These are phyloP conservation scores for Sonneratia alba DNA, from an alignment of 345 rosid species.

Conservation along the genomic window DNA sequence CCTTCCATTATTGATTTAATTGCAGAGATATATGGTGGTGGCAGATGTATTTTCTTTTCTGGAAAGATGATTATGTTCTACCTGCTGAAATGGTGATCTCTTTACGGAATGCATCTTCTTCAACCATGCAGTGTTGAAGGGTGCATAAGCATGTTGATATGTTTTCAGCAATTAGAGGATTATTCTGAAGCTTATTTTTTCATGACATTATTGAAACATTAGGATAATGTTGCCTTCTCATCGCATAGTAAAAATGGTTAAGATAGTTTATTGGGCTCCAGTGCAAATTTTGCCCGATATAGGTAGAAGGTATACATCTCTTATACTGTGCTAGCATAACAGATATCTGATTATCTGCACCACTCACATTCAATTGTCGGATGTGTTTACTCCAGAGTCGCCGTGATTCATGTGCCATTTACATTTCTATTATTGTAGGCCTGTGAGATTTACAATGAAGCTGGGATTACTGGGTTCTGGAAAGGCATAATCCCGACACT, in stretches of 20 bases:
- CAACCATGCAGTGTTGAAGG: neutral
- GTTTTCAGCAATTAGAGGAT: neutral
- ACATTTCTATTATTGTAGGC: slow-evolving; percentile 23
- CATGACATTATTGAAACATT: neutral
- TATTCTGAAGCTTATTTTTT: neutral
- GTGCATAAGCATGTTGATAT: neutral
- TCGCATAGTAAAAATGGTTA: too few relatives aligned
- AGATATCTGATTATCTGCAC: neutral
- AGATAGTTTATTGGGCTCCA: too few relatives aligned
- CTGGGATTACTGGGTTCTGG: slow-evolving; percentile 62
- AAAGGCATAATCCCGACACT: slow-evolving; percentile 67
- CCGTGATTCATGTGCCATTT: neutral
- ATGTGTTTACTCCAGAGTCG: neutral
- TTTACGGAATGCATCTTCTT: neutral
- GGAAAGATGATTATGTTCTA: neutral
- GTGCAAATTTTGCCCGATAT: too few relatives aligned
- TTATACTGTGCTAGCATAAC: too few relatives aligned
- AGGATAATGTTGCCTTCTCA: too few relatives aligned
- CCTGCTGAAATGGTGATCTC: neutral
- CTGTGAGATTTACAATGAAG: slow-evolving; percentile 43
- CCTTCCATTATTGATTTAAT: neutral
- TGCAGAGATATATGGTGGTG: neutral
- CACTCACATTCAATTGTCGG: neutral
- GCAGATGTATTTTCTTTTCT: neutral
- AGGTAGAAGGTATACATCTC: too few relatives aligned